Conservation (phyloP, 768 basidiomycete species). For the Sporobolomyces roseus region DNA sequence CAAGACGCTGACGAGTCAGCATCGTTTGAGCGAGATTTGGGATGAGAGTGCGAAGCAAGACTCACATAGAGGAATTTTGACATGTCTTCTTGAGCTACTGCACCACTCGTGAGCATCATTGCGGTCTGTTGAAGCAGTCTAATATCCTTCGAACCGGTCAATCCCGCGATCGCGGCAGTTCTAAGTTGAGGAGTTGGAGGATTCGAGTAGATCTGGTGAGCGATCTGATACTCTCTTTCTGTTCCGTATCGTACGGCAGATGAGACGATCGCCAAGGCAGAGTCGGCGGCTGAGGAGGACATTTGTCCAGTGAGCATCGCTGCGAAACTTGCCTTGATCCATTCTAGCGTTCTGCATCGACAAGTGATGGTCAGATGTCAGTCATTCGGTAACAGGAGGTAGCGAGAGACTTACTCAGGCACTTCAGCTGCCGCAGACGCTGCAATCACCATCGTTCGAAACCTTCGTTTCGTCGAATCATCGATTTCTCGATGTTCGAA, state of each 20-base stretch:
- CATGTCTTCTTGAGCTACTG: conserved; percentile 21
- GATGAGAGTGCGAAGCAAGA: neutral
- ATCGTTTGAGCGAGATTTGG: too few species aligned
- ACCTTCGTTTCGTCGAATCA: conserved; percentile 44
- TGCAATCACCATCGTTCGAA: conserved; percentile 11
- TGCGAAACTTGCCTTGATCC: conserved; percentile 5
- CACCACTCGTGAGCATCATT: conserved; percentile 21
- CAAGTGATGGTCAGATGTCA: too few species aligned
- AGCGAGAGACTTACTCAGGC: neutral
- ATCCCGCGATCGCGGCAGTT: conserved; percentile 24
- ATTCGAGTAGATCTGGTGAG: conserved; percentile 10
- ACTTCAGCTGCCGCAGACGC: conserved; percentile 16
- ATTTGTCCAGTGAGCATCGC: conserved; percentile 1
- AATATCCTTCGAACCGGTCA: conserved; percentile 4
- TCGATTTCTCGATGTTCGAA: conserved; percentile 69
- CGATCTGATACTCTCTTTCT: conserved; percentile 16
- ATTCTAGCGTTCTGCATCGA: conserved; percentile 7
- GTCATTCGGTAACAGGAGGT: neutral
- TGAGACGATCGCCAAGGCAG: conserved; percentile 11
- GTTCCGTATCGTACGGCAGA: conserved; percentile 10
- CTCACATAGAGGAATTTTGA: conserved; percentile 15
- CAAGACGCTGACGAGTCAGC: too few species aligned
- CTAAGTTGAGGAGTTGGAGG: conserved; percentile 30
- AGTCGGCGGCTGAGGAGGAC: conserved; percentile 16
- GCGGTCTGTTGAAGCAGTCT: conserved; percentile 15